Conservation (phyloP, 345 rosid species). For the Eucalyptus regnans region DNA sequence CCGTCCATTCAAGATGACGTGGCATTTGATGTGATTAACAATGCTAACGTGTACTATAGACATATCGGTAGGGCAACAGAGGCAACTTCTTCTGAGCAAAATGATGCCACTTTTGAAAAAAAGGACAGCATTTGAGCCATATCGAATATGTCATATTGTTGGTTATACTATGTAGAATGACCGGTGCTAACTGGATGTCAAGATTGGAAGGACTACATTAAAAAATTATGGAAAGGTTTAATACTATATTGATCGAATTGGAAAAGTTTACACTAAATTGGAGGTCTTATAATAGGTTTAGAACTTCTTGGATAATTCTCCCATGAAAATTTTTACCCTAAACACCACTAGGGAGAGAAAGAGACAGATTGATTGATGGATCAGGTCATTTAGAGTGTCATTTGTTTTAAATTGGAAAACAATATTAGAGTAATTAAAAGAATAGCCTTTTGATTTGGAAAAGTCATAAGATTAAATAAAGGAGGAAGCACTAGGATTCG, state of each 20-base stretch:
- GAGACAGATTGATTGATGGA: neutral
- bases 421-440: neutral
- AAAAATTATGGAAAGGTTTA: neutral
- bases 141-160: rapidly evolving
- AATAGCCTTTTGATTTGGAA: neutral
- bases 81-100: neutral
- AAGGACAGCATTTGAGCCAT: neutral
- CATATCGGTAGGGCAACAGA: neutral
- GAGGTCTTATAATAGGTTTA: neutral
- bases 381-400: neutral
- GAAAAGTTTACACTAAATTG: neutral
- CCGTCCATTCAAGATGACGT: neutral
- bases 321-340: neutral
- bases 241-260: neutral
- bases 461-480: neutral
- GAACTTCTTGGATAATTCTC: neutral
- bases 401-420: neutral
- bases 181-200: neutral
- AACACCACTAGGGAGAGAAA: neutral
- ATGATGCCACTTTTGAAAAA: neutral
- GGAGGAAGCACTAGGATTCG: neutral
- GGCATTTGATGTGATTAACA: neutral
- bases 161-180: neutral
- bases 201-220: neutral
- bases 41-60: neutral